Conservation (phyloP, 1,284 basidiomycete genomes). For the Coniferiporia sulphurascens region DNA sequence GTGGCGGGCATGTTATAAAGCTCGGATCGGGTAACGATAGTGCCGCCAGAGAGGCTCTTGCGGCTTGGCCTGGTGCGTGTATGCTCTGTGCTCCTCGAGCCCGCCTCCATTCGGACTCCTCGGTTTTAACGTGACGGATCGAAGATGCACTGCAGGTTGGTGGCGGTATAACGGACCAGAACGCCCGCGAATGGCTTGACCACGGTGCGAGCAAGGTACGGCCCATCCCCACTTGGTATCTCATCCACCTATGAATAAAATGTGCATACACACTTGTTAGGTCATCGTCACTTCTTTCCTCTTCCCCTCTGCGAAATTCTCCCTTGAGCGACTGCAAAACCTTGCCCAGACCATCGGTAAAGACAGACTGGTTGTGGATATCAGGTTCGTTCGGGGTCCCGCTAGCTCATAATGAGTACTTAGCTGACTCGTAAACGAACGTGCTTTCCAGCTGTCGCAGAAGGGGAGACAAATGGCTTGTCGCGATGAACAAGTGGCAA, state of each 20-base stretch:
- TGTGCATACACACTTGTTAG: slow-evolving; percentile 36
- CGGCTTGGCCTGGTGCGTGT: slow-evolving; percentile 72
- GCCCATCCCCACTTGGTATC: not conserved
- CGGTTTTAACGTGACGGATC: not conserved
- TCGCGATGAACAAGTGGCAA: slow-evolving; percentile 99
- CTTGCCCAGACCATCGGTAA: slow-evolving; percentile 72
- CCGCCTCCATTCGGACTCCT: slow-evolving; percentile 7
- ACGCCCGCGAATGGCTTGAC: slow-evolving; percentile 83
- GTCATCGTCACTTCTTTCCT: slow-evolving; percentile 96
- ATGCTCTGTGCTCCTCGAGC: slow-evolving; percentile 3
- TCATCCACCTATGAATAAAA: not conserved
- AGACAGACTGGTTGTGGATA: slow-evolving; percentile 90
- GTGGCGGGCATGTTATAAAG: slow-evolving; percentile 95
- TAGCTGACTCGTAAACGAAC: not conserved
- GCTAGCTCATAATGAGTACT: not conserved
- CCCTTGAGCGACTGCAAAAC: slow-evolving; percentile 61
- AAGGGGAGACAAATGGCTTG: slow-evolving; percentile 77
- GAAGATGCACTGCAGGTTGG: slow-evolving; percentile 83
- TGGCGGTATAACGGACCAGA: slow-evolving; percentile 83
- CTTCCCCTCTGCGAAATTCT: slow-evolving; percentile 82
- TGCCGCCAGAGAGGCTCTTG: slow-evolving; percentile 79
- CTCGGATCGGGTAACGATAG: slow-evolving; percentile 87
- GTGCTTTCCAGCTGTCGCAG: slow-evolving; percentile 68
- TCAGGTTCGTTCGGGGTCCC: slow-evolving; percentile 56
- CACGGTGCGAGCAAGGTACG: slow-evolving; percentile 88